Evolutionary conservation across 179 eudicot genomes (phyloP), one percentile per base, ranked within the genome.

Genomic region (Sideroxylon spinosum): DNA sequence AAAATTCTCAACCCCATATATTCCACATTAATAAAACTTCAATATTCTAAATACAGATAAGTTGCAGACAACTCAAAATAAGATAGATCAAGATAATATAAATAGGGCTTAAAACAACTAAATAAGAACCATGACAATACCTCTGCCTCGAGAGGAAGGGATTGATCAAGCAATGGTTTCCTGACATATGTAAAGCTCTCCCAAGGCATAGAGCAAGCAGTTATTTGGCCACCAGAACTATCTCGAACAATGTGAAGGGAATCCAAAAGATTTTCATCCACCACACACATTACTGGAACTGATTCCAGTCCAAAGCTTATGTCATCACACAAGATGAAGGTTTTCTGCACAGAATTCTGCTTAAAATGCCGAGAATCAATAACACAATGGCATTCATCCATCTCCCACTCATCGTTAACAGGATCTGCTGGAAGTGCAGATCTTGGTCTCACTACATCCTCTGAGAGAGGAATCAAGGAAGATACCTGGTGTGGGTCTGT

Each of bases 331-430:
- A 95, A 86, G 74, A 93, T 84, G 78, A 94, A 85, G 63, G 87
- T 85, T 29, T 84, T 92, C 76, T 84, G 90, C 56, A 82, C 74
- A 9, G 85, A 67, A 73, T 86, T 88, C 76, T 85, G 85, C 65
- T 88, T 90, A 22, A 92, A 86, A 84, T 90, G 87, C 53, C 68
- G 83, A 12, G 92, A 87, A 80, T 86, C 89, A 76, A 94, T 81
- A 62, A 96, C 87, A 81, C 84, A 92, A 70, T 96, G 98, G 75
- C 90, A 88, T 84, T 96, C 99, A 77, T 93, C 99, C 93, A 88
- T 89, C 80, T 91, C 91, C 88, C 89, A 96, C 69, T 87, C 92
- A 46, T 81, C 84, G 48, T 80, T 75, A 68, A 32, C 81, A 50
- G 83, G 64, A 76, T 73, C 78, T 16, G 79, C 63, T 23, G 74